phyloP scores from a whole-genome alignment of 2,329 filamentous ascomycete species.

The Blastomyces silverae region DNA sequence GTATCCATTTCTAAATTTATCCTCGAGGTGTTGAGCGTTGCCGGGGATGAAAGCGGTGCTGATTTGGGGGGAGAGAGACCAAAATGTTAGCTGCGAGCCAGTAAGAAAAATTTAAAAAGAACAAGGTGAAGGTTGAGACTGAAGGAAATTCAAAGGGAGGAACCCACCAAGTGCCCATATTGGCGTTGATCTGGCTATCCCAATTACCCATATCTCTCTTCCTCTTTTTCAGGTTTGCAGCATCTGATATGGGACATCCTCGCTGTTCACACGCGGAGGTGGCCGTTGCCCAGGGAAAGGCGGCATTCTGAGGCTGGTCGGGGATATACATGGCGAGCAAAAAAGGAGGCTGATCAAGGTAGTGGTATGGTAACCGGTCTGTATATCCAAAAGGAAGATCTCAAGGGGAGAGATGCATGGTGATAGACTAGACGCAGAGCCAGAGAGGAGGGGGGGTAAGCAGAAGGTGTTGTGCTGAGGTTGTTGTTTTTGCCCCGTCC shows the following conservation, averaged over 20 bases:
- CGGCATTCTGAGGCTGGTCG: background rate
- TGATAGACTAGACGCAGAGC: background rate
- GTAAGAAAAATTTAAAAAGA: background rate
- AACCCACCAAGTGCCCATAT: slow-evolving; percentile 20
- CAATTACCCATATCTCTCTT: slow-evolving; percentile 24
- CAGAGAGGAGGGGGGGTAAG: background rate
- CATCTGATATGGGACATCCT: slow-evolving; percentile 12
- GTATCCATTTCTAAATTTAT: slow-evolving; percentile 20
- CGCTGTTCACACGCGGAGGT: slow-evolving; percentile 12
- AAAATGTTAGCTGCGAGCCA: slow-evolving; percentile 23
- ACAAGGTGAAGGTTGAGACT: background rate
- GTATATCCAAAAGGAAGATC: background rate
- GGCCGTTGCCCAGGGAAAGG: slow-evolving; percentile 2
- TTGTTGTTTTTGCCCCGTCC: too few species aligned
- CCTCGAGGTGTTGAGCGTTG: slow-evolving; percentile 19
- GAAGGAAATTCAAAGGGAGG: background rate
- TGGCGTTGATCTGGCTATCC: slow-evolving; percentile 18
- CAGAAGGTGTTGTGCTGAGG: too few species aligned
- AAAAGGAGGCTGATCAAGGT: background rate
- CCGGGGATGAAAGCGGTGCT: slow-evolving; percentile 18
- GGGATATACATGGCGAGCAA: slow-evolving; percentile 10
- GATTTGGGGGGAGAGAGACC: background rate
- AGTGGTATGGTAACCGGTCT: too few species aligned
- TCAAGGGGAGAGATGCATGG: background rate
- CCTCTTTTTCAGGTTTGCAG: slow-evolving; percentile 24